A percentile compares a stretch with the other conserved stretches of the same genome.
phyloP scores from a whole-genome alignment of 129 eudicot genomes.

The Apium graveolens region DNA sequence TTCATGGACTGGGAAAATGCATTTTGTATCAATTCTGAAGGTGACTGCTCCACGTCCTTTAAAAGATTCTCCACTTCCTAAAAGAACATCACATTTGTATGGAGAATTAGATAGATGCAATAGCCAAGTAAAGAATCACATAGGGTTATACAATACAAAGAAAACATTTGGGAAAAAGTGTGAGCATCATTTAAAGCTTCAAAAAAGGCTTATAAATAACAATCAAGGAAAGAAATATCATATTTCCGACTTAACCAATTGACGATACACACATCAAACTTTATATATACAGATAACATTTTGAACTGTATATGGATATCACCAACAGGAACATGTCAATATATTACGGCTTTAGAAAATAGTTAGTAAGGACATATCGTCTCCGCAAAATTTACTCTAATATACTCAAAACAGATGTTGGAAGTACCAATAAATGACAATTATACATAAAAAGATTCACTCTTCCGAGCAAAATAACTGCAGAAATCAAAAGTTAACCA shows the following conservation, averaged over 20 bases:
- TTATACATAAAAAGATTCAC: background rate
- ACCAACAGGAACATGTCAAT: background rate
- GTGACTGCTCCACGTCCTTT: constrained; percentile 78
- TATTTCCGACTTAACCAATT: background rate
- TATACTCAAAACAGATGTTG: background rate
- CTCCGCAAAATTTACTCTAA: background rate
- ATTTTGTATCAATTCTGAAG: constrained; percentile 50
- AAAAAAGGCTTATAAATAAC: background rate
- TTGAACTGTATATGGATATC: background rate
- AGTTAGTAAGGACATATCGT: background rate
- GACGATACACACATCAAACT: background rate
- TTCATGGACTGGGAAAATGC: constrained; percentile 66
- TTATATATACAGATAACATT: background rate
- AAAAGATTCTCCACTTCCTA: constrained; percentile 63
- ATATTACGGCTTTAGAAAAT: background rate
- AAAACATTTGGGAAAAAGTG: background rate
- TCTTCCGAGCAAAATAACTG: background rate
- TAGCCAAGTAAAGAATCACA: background rate
- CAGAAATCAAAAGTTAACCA: background rate
- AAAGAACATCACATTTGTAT: background rate
- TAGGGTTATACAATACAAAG: too few species aligned
- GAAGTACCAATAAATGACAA: background rate
- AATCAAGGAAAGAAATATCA: background rate
- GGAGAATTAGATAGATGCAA: background rate
- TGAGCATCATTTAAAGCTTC: background rate